phyloP scores from a whole-genome alignment of 2,329 filamentous ascomycete genomes.

The Aspergillus candidus region DNA sequence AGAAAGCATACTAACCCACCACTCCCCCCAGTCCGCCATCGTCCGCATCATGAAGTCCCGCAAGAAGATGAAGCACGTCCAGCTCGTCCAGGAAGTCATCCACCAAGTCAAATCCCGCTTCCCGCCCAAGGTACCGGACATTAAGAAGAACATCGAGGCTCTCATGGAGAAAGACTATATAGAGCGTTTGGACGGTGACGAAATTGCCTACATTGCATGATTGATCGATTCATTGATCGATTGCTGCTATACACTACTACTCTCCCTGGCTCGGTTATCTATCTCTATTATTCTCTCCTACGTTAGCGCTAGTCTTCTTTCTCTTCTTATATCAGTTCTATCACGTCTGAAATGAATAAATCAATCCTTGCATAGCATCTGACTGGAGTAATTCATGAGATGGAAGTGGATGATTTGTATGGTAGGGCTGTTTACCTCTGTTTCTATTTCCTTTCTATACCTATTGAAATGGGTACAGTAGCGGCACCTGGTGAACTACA shows the following conservation, averaged over 20 bases:
- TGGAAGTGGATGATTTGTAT: too few relatives aligned
- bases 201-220: constrained; percentile 89
- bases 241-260: constrained; percentile 3
- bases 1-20: constrained; percentile 5
- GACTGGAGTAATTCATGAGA: too few relatives aligned
- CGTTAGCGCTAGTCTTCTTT: constrained; percentile 5
- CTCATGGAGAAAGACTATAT: constrained; percentile 98
- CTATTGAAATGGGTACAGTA: too few relatives aligned
- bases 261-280: constrained; percentile 3
- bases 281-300: constrained; percentile 1
- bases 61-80: constrained; percentile 96
- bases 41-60: constrained; percentile 99
- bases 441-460: too few relatives aligned
- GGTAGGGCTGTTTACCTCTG: too few relatives aligned
- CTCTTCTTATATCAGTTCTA: constrained; percentile 3
- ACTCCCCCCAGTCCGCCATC: constrained; percentile 70
- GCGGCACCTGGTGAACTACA: too few relatives aligned
- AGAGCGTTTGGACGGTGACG: constrained; percentile 88
- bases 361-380: too few relatives aligned
- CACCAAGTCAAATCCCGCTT: constrained; percentile 91
- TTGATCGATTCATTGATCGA: not conserved
- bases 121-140: constrained; percentile 85
- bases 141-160: constrained; percentile 99
- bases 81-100: constrained; percentile 92
- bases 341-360: too few relatives aligned